Evolutionary conservation across 208 protist species (phyloP), one percentile per base, ranked within the genome.

Genomic region (Leishmania arabica): DNA sequence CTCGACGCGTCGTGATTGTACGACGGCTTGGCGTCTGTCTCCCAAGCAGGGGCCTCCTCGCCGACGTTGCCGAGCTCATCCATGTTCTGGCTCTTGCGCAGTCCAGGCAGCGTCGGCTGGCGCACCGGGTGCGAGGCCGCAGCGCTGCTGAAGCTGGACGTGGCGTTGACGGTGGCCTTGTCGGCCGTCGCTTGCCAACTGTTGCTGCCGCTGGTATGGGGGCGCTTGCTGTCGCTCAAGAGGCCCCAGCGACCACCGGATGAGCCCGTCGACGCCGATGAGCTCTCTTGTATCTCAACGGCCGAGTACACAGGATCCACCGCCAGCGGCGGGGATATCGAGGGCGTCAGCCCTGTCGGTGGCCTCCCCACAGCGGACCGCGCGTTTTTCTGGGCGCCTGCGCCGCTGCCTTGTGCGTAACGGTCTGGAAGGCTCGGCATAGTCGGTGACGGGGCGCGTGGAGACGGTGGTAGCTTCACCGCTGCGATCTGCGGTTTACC

Each of bases 1-100:
- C 24, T 54, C 13, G 69, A 49, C 56, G 69, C 45, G 21, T 11
- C 37, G 21, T 56, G 27, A 37, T 37, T 49, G 6, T n/a, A 19
- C 47, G 34, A 42, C 72, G 47, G 31, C 9, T 42, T 40, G 49
- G 17, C 34, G 71, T 45, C n/a, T 37, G n/a, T 4, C 19, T n/a
- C 34, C 17, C 3, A 13, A 60, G 76, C 27, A 58, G 15, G 19
- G 40, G 49, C 62, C 34, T 74, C 69, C 64, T 78, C 82, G 51
- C 24, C 62, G 40, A 71, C 73, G 71, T 85, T 66, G 65, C 81
- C 77, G 51, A 85, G 73, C 49, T 82, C 77, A 54, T 82, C 77
- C 6, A 75, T 49, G 56, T 56, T 78, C 31, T 66, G 34, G 71
- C 72, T 81, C 70, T 78, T 68, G 62, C 70, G n/a, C 27, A 72